These are phyloP conservation scores for Saturnispora diversa DNA, from an alignment of 805 yeast species.

Conservation along the genomic window DNA sequence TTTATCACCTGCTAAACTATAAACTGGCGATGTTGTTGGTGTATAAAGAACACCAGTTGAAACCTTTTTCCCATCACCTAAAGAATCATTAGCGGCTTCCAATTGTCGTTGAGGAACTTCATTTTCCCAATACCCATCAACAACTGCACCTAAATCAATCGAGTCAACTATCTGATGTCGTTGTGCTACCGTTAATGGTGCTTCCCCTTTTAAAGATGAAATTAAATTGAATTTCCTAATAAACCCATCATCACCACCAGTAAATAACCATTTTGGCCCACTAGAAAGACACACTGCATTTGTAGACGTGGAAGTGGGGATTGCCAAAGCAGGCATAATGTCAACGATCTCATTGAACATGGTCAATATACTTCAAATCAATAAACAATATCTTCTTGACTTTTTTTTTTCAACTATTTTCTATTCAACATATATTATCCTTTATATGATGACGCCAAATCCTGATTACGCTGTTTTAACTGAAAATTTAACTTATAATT, in stretches of 20 bases:
- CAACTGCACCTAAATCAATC: conserved; percentile 74
- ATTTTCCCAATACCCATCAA: conserved; percentile 89
- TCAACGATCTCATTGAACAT: conserved; percentile 47
- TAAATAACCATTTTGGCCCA: conserved; percentile 79
- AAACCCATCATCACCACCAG: conserved; percentile 95
- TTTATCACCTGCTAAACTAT: conserved; percentile 74
- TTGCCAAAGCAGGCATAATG: conserved; percentile 78
- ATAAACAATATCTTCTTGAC: too few species aligned
- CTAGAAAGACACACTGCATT: conserved; percentile 69
- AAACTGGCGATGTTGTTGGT: conserved; percentile 74
- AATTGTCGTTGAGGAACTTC: conserved; percentile 57
- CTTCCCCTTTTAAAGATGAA: conserved; percentile 77
- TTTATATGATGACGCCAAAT: background rate
- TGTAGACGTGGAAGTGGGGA: conserved; percentile 72
- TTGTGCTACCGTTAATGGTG: conserved; percentile 85
- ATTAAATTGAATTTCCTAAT: conserved; percentile 83
- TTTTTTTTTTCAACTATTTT: conserved; percentile 32
- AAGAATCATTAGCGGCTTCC: conserved; percentile 24
- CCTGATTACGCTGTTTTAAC: conserved; percentile 45
- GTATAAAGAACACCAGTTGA: conserved; percentile 41
- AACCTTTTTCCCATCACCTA: conserved; percentile 32
- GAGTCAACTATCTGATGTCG: conserved; percentile 83
- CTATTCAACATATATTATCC: background rate
- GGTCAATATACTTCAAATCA: too few species aligned
- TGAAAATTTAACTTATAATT: conserved; percentile 57